phyloP scores from a whole-genome alignment of 2,329 filamentous ascomycete species.

The Alternaria incomplexa region DNA sequence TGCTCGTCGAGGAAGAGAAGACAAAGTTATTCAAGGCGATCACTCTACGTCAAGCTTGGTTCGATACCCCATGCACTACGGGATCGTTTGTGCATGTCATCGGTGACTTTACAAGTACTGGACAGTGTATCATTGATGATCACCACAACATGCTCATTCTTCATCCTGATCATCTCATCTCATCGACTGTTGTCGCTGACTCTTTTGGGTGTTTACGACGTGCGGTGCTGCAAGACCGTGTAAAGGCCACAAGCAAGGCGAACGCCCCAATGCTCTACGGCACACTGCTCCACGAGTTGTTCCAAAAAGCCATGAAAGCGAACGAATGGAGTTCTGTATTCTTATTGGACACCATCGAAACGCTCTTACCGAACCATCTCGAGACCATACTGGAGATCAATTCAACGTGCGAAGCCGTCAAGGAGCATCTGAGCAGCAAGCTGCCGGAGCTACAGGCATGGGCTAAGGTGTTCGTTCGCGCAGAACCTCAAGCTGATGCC shows the following conservation, averaged over 20 bases:
- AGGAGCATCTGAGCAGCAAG: slow-evolving; percentile 81
- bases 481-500: slow-evolving; percentile 72
- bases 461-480: slow-evolving; percentile 80
- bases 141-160: slow-evolving; percentile 83
- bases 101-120: slow-evolving; percentile 72
- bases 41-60: slow-evolving; percentile 84
- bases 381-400: slow-evolving; percentile 91
- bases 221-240: slow-evolving; percentile 90
- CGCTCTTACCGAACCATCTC: slow-evolving; percentile 75
- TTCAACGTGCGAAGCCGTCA: slow-evolving; percentile 73
- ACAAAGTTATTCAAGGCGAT: slow-evolving; percentile 71
- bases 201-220: slow-evolving; percentile 90
- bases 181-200: slow-evolving; percentile 93
- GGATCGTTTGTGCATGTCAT: slow-evolving; percentile 87
- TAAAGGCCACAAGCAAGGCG: slow-evolving; percentile 86
- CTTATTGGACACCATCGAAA: slow-evolving; percentile 70
- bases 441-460: slow-evolving; percentile 81
- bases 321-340: slow-evolving; percentile 81
- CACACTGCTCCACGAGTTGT: slow-evolving; percentile 91
- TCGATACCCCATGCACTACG: slow-evolving; percentile 75
- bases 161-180: slow-evolving; percentile 94
- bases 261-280: slow-evolving; percentile 87
- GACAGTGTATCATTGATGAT: slow-evolving; percentile 84
- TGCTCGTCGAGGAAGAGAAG: slow-evolving; percentile 81
- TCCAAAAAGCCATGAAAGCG: slow-evolving; percentile 84